Evolutionary conservation across 148 eudicot species (phyloP).

Genomic region (Arbutus unedo): DNA sequence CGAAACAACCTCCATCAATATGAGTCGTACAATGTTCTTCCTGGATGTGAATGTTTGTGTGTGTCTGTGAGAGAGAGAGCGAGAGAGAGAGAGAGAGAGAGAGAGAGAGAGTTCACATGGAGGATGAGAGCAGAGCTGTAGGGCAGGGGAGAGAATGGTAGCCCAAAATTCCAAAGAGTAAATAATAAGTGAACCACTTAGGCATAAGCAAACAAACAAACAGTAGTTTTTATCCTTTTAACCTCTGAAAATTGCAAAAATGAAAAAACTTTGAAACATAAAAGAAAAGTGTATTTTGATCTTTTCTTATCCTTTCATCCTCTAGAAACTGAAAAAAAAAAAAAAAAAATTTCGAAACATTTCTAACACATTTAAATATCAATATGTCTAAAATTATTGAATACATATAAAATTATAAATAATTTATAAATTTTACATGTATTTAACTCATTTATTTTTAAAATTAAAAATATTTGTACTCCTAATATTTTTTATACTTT

Average conservation of each 20-base stretch:
- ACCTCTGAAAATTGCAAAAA: not conserved
- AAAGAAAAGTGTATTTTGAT: not conserved
- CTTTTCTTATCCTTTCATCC: no score
- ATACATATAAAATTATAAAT: no score
- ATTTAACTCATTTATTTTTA: no score
- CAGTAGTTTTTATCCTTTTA: not conserved
- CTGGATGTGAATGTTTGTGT: no score
- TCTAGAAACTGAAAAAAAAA: not conserved
- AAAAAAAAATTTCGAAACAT: no score
- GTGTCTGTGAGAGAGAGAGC: not conserved
- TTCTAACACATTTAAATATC: no score
- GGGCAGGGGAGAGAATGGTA: conserved; percentile 3
- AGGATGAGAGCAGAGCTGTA: not conserved
- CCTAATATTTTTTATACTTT: no score
- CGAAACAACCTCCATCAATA: not conserved
- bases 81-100: conserved; percentile 12
- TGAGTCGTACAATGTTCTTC: conserved; percentile 2
- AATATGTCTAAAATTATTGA: no score
- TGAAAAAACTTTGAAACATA: not conserved
- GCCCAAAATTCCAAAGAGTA: not conserved
- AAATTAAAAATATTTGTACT: no score
- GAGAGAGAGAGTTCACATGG: not conserved
- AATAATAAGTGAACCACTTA: not conserved
- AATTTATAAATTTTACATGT: no score
- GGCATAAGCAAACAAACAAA: no score